Evolutionary conservation across 495 filamentous ascomycete genomes (phyloP), one percentile per base, ranked within the genome.

Genomic region (Neurospora sp.): DNA sequence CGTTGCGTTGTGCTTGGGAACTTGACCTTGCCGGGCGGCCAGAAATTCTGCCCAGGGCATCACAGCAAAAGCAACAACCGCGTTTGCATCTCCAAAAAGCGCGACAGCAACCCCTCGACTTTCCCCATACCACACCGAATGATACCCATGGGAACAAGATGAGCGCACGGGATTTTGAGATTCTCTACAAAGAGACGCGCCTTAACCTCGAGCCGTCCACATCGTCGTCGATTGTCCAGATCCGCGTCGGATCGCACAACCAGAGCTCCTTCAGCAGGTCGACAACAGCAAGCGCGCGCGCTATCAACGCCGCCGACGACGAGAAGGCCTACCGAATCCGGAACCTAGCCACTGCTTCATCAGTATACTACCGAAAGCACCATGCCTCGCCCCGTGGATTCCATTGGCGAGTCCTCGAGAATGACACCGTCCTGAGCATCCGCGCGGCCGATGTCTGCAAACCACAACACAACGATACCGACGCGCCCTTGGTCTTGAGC

Each of bases 391-490:
- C 96, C 68, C 89, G 92, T 75, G 91, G 87, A 78, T 94, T 98
- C 76, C 86, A 97, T 31, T 99, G 96, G 95, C 86, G 96, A 71
- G 86, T 99, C 22, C 82, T 98, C 74, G 91, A 96, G 78, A 89
- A 91, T 76, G 89, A 89, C 77, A 92, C 88, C 76, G 85, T 94
- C 66, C 85, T 99, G 70, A 93, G 94, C 79, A 85, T 99, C 70
- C 91, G 93, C 80, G 90, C 89, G 41, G 89, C 91, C 76, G 96
- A 98, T 82, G 81, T 98, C 72, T 90, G 87, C 42, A 95, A 92
- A 79, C 27, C 53, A 66, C 85, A 89, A 69, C 85, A 87, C 22
- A 85, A 88, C 37, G 86, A 88, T 39, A 81, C 85, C 53, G 86
- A 88, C 75, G 91, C 94, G 77, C 91, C 91, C 69, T 87, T 92